Evolutionary conservation across 2,329 filamentous ascomycete genomes (phyloP), one percentile per base, ranked within the genome.

Genomic region (Calycina marina): DNA sequence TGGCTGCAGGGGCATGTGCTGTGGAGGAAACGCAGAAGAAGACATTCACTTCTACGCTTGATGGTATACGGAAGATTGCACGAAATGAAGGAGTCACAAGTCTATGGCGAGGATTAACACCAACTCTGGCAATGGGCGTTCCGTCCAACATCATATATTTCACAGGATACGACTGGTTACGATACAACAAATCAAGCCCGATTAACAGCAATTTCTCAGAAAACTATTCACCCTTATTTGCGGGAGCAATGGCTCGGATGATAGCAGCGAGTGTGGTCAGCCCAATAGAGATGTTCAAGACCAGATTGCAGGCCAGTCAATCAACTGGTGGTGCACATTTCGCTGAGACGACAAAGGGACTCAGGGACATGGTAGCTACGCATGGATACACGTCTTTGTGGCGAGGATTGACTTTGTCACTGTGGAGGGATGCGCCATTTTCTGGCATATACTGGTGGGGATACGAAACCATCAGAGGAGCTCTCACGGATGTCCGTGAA

Each of bases 131-230:
- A 42, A 98, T 98, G 90, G 77, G 85, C 0, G 70, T 98, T 4
- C 90, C 90, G 0, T 84, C 77, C 15, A 98, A 98, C 53, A 90
- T 98, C 44, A 96, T 98, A 43, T 98, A 98, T 58, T 94, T 96
- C 50, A 92, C 90, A 9, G 90, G 90, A 24, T 98, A 98, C 56
- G 90, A 98, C 51, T 94, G 85, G 79, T 56, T 98, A 37, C 76
- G 90, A 20, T 80, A 69, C 42, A 79, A 82, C 47, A 61, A 63
- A 1, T 60, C 59, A 25, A 93, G 82, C 44, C 86, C 85, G 0
- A 69, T 96, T 40, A 67, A 66, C 20, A 63, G 62, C 25, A 45
- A 66, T 13, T 53, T 77, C 6, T 67, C 69, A 10, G 81, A 88
- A 43, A 67, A 71, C 6, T 84, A 82, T 45, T 74, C 81, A 4